A percentile compares a stretch with the other conserved stretches of the same genome.
phyloP scores from a whole-genome alignment of 768 basidiomycete genomes.

The Tricholoma hemisulphureum region DNA sequence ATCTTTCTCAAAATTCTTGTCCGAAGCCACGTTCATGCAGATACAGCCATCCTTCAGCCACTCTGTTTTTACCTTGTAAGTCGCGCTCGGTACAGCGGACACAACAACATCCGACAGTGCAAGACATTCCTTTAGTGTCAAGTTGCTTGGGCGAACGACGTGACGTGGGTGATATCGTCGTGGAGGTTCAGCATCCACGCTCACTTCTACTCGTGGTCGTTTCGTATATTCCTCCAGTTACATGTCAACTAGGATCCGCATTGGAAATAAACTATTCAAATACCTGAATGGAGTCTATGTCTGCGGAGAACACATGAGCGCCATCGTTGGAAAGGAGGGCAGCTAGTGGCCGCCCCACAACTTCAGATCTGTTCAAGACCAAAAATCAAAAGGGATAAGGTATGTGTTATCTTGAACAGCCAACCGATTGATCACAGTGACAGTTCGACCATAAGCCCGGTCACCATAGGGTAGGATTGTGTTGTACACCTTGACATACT shows the following conservation, averaged over 20 bases:
- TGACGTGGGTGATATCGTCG: conserved; percentile 82
- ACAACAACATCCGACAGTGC: conserved; percentile 89
- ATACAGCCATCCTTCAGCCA: conserved; percentile 93
- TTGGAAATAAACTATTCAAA: neutral
- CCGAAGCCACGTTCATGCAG: conserved; percentile 88
- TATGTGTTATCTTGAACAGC: conserved; percentile 5
- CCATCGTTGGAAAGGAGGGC: conserved; percentile 96
- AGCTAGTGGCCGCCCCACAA: conserved; percentile 95
- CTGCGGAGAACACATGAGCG: conserved; percentile 90
- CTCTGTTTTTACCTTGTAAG: conserved; percentile 87
- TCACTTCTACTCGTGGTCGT: conserved; percentile 55
- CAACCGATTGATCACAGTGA: conserved; percentile 93
- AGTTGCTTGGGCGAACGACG: conserved; percentile 64
- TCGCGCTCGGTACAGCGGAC: conserved; percentile 82
- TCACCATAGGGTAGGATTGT: conserved; percentile 90
- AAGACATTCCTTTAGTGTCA: conserved; percentile 78
- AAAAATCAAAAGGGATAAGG: neutral
- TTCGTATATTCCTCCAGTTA: conserved; percentile 83
- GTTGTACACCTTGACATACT: conserved; percentile 91
- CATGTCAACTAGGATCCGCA: neutral
- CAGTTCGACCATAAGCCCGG: conserved; percentile 87
- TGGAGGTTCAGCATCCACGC: conserved; percentile 31
- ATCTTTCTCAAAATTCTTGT: conserved; percentile 95
- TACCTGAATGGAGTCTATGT: conserved; percentile 91
- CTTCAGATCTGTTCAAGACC: conserved; percentile 73